Base-by-base conservation (phyloP, 2,329 filamentous ascomycete genomes). In the Colletotrichum sansevieriae region DNA sequence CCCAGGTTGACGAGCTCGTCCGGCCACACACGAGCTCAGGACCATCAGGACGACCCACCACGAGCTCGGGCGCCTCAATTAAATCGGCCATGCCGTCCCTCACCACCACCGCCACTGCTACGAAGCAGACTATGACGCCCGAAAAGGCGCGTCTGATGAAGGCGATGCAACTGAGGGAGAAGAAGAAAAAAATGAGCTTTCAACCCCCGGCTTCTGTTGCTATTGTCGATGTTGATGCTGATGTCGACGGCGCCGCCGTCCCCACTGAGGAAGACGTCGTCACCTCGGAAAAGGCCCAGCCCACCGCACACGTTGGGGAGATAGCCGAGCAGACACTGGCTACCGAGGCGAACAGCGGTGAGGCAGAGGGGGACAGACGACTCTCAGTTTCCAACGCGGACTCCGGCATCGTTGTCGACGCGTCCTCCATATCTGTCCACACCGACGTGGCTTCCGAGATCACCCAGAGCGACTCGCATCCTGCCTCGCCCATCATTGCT, bases 61-160 rank as follows among this genome's bases (percentile, higher is more conserved):
- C 82, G 10, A 85, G 83, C 74, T 84, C 85, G 22, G 81, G 82
- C 37, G 76, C 81, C 29, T 81, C 83, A 43, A 76, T 81, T 47
- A 83, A 83, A 68, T 78, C 81, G 20, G 72, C 76, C 43, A 71
- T 78, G 37, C 76, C 80, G 35, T 75, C 79, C 3, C 51, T 70
- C 46, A 63, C 57, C 51, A 67, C 56, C 63, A 72, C 83, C 63
- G 82, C 84, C 13, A 76, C 85, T 73, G 79, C 82, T 25, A 76
- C 77, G 6, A 82, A 81, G 73, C 79, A 81, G 78, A 74, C 84
- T 78, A 91, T 97, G 75, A 94, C 93, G 1, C 93, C 93, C 0
- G 96, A 99, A 78, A 98, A 97, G 82, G 90, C 93, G 70, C 88
- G 96, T 63, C 83, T 99, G 71, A 95, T 97, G 93, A 98, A 97